Conservation (phyloP, 345 rosid species). For the Eucalyptus sideroxylon region DNA sequence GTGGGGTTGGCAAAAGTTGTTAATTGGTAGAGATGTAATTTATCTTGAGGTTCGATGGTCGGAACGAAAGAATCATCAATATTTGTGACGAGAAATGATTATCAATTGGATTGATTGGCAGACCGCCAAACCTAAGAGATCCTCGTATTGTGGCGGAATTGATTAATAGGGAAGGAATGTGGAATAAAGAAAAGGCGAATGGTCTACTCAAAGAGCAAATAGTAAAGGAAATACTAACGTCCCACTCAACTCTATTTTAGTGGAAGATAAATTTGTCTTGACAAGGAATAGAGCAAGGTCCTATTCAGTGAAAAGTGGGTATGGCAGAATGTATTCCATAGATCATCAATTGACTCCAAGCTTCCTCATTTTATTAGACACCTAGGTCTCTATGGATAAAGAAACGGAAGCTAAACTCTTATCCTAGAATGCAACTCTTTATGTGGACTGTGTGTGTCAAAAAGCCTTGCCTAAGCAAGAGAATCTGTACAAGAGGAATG, state of each 20-base stretch:
- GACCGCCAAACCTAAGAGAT: background rate
- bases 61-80: background rate
- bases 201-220: background rate
- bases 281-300: background rate
- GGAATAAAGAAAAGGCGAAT: background rate
- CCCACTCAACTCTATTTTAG: background rate
- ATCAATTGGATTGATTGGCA: background rate
- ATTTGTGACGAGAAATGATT: background rate
- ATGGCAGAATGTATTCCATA: background rate
- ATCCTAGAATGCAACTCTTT: background rate
- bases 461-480: background rate
- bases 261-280: background rate
- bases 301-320: background rate
- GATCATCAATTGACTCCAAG: background rate
- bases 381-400: background rate
- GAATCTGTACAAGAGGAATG: background rate
- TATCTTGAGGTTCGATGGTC: accelerated
- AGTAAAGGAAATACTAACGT: background rate
- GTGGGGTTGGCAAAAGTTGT: background rate
- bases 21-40: background rate
- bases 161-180: background rate
- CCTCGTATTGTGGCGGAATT: background rate
- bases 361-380: background rate
- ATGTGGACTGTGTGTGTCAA: background rate
- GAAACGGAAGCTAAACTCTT: background rate